Base-by-base conservation (phyloP, 495 filamentous ascomycete species). In the Hyaloscypha variabilis region DNA sequence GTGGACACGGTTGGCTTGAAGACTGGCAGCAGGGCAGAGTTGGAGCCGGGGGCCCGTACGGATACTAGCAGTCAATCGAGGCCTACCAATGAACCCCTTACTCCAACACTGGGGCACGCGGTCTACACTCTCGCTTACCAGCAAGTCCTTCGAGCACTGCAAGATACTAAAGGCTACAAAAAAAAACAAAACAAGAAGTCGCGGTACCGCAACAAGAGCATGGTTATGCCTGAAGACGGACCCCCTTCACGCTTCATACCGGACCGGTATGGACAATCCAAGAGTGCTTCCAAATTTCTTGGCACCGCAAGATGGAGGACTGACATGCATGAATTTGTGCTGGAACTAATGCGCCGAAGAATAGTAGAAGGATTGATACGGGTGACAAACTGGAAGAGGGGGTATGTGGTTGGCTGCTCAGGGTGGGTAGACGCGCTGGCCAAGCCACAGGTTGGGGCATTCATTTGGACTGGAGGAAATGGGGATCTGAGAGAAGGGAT, bases 291-390 rank as follows among this genome's bases (percentile, higher is more conserved):
- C 2, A 30, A 31, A 50, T 49, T 34, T 36, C 46, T 60, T 2
- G 29, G 11, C 8, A 50, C 13, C 19, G 55, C 55, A 11, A 1
- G 58, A 3, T 94, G 90, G 89, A 83, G 88, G 19, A 46, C 78
- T 36, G 89, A 94, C 69, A 92, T 93, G 88, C 81, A 83, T n/a
- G 72, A 74, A 0, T 84, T 88, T 52, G 64, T 92, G 3, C 75
- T 90, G 0, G 73, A 77, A 8, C 60, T 81, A 31, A 79, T 91
- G 78, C 78, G 86, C 3, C 69, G 74, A 17, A 73, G 80, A 2
- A 77, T 85, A 13, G 63, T 80, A 1, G 79, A 83, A 60, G 62
- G 66, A 14, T 60, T 87, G 36, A 64, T 73, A 49, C 69, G 71
- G 58, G 28, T 76, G 65, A 49, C 58, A 60, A 51, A 69, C 26